A percentile compares a stretch with the other conserved stretches of the same genome.
Conservation (phyloP, 2,329 filamentous ascomycete species). For the Teratosphaeria viscida region DNA sequence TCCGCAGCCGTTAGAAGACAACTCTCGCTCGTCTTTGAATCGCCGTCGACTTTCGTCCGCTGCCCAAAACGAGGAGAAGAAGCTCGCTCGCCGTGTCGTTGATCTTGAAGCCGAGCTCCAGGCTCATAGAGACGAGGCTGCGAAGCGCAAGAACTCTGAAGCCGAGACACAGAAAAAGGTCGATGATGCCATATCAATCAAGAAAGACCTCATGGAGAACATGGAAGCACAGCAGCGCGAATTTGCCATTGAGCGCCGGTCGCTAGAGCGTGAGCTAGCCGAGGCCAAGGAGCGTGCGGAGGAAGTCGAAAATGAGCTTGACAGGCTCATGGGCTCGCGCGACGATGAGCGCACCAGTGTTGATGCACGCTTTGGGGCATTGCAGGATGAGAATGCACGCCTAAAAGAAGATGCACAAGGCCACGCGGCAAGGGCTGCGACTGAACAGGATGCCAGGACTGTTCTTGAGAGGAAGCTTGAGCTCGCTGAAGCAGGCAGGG, state of each 20-base stretch:
- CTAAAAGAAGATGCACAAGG: slow-evolving; percentile 43
- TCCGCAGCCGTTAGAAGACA: slow-evolving; percentile 10
- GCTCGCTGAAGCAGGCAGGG: slow-evolving; percentile 15
- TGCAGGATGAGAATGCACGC: slow-evolving; percentile 62
- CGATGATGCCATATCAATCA: slow-evolving; percentile 81
- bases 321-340: slow-evolving; percentile 69
- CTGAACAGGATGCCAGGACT: slow-evolving; percentile 53
- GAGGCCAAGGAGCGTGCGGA: slow-evolving; percentile 68
- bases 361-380: slow-evolving; percentile 55
- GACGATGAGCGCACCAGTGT: slow-evolving; percentile 68
- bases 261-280: slow-evolving; percentile 70
- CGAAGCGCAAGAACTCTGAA: slow-evolving; percentile 41
- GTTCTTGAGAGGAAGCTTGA: slow-evolving; percentile 44
- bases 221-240: slow-evolving; percentile 86
- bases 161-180: slow-evolving; percentile 57
- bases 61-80: slow-evolving; percentile 53
- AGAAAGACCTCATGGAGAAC: slow-evolving; percentile 87
- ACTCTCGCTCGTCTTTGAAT: slow-evolving; percentile 13
- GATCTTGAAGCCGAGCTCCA: slow-evolving; percentile 69
- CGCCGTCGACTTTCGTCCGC: slow-evolving; percentile 49
- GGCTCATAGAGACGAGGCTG: slow-evolving; percentile 63
- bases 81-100: slow-evolving; percentile 50
- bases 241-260: slow-evolving; percentile 74
- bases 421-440: slow-evolving; percentile 52
- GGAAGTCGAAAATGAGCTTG: slow-evolving; percentile 84